Percentiles rank a stretch among this genome's conserved stretches.
Evolutionary conservation across 169 alveolate genomes (phyloP).

Genomic region (Hepatocystis sp.): DNA sequence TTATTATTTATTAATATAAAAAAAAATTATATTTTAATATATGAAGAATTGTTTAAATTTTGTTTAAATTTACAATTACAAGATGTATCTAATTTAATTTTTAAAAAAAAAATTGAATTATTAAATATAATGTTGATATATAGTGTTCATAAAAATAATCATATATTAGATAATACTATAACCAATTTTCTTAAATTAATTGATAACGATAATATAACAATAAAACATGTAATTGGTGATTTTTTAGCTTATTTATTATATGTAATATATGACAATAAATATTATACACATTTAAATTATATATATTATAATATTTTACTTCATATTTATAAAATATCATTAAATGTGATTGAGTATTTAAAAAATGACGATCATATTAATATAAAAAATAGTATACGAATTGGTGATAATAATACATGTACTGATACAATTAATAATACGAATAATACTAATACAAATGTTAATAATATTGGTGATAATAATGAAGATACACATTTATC

Average conservation of each 20-base stretch:
- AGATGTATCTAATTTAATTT: constrained; percentile 45
- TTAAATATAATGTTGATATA: constrained; percentile 46
- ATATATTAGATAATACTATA: constrained; percentile 28
- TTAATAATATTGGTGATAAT: too few species aligned
- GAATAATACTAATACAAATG: too few species aligned
- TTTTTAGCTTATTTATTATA: constrained; percentile 21
- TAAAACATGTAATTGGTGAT: constrained; percentile 55
- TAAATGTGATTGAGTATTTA: constrained; percentile 33
- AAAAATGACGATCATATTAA: constrained; percentile 17
- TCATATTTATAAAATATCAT: constrained; percentile 17
- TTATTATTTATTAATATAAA: constrained; percentile 61
- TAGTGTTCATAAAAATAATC: constrained; percentile 60
- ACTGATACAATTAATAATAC: too few species aligned
- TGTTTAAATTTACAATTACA: constrained; percentile 45
- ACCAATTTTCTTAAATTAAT: constrained; percentile 33
- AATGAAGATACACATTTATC: too few species aligned
- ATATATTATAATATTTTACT: constrained; percentile 36
- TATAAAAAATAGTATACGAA: too few species aligned
- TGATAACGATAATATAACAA: constrained; percentile 61
- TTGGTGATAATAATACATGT: too few species aligned
- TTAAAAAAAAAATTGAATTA: constrained; percentile 53
- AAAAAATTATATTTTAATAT: constrained; percentile 40
- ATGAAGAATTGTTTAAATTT: constrained; percentile 42
- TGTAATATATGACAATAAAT: constrained; percentile 38
- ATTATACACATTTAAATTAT: constrained; percentile 40